Conservation (phyloP, 2,329 filamentous ascomycete genomes). For the Macrophomina tecta region DNA sequence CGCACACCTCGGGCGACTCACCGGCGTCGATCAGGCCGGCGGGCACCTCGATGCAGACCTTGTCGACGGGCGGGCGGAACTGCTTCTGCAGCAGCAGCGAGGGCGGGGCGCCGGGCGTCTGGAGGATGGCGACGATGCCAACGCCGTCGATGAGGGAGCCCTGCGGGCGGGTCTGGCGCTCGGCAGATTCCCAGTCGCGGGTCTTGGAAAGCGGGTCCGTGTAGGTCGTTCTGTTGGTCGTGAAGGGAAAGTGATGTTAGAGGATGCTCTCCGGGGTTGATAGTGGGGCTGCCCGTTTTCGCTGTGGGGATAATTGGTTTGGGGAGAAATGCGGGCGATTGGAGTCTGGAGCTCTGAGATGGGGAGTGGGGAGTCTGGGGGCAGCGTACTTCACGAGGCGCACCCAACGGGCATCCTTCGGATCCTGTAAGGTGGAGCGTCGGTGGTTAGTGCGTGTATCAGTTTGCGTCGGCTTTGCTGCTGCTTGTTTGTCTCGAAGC, state of each 20-base stretch:
- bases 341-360: background rate
- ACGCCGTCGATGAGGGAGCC: conserved; percentile 72
- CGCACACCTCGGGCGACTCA: conserved; percentile 63
- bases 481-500: background rate
- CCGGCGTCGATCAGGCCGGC: conserved; percentile 67
- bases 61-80: conserved; percentile 66
- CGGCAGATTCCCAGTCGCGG: conserved; percentile 74
- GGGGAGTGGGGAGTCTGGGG: background rate
- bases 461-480: background rate
- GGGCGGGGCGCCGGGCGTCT: conserved; percentile 43
- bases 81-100: conserved; percentile 53
- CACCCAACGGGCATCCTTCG: conserved; percentile 49
- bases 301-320: background rate
- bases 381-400: conserved; percentile 45
- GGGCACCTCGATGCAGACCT: conserved; percentile 67
- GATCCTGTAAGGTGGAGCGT: conserved; percentile 35
- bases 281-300: background rate
- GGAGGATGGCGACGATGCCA: conserved; percentile 72
- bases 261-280: too few relatives aligned
- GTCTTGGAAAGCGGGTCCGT: conserved; percentile 64
- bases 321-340: background rate
- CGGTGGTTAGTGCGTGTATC: conserved; percentile 13
- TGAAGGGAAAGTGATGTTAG: background rate
- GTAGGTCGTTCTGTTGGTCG: conserved; percentile 55
- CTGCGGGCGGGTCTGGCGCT: conserved; percentile 70